Conservation (phyloP, 2,329 filamentous ascomycete genomes). For the Trichophaea hybrida region DNA sequence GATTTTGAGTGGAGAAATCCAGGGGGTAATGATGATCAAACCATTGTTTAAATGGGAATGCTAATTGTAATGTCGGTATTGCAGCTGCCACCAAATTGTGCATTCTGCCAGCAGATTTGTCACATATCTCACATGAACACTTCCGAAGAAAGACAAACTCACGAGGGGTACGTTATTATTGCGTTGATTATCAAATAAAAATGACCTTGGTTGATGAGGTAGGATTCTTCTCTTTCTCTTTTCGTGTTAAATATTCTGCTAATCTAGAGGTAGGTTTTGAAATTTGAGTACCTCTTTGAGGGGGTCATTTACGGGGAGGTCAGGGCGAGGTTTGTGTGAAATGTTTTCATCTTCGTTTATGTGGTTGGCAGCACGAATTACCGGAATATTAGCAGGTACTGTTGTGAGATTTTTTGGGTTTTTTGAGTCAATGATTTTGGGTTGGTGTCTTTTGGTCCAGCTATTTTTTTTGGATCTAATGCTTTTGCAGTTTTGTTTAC, state of each 20-base stretch:
- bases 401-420: neutral
- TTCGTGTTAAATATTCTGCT: no score
- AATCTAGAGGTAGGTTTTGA: neutral
- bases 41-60: neutral
- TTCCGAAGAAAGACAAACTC: neutral
- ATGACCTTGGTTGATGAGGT: neutral
- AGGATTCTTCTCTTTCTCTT: no score
- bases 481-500: neutral
- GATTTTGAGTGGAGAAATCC: slow-evolving; percentile 2
- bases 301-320: neutral
- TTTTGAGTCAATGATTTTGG: neutral
- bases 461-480: neutral
- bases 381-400: no score
- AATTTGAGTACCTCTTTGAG: neutral
- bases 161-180: neutral
- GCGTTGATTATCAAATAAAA: neutral
- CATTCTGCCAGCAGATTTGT: neutral
- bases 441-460: neutral
- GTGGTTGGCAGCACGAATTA: neutral
- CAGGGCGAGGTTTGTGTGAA: neutral
- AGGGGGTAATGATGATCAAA: neutral
- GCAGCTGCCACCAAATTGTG: neutral
- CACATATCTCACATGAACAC: neutral
- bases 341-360: neutral
- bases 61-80: neutral